A percentile compares a stretch with the other conserved stretches of the same genome.
Evolutionary conservation across 2,329 filamentous ascomycete genomes (phyloP).

Genomic region (Cercospora zeae-maydis): DNA sequence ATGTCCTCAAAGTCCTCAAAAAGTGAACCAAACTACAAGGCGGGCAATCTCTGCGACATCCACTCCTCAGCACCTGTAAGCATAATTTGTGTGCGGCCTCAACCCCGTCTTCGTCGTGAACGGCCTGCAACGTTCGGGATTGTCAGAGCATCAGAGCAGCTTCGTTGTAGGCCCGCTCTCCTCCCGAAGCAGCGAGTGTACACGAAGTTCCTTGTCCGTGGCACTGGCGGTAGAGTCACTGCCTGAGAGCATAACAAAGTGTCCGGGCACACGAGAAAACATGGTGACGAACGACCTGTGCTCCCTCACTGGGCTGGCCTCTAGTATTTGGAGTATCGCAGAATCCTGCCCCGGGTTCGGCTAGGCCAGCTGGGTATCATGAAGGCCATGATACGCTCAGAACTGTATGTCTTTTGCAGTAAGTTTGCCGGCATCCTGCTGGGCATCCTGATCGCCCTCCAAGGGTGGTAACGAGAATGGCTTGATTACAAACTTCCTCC

Average conservation of each 20-base stretch:
- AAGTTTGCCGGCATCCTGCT: constrained; percentile 49
- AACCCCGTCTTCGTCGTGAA: background rate
- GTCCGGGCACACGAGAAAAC: no score
- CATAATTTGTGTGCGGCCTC: background rate
- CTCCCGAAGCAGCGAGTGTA: no score
- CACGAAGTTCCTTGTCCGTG: no score
- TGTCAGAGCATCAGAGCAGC: background rate
- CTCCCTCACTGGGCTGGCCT: background rate
- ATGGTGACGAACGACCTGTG: background rate
- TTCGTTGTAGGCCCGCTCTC: background rate
- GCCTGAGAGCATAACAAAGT: no score
- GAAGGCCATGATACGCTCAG: constrained; percentile 36
- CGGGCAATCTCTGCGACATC: no score
- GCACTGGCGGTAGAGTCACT: no score
- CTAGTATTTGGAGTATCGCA: background rate
- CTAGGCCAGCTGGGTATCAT: background rate
- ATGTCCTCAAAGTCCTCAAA: no score
- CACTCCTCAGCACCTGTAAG: no score
- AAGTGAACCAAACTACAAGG: no score
- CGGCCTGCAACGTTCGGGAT: background rate
- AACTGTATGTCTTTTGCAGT: constrained; percentile 73
- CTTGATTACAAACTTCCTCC: constrained; percentile 77
- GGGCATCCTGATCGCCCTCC: constrained; percentile 67
- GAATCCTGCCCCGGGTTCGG: background rate
- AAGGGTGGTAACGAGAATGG: constrained; percentile 86